Evolutionary conservation across 1,139 yeast genomes (phyloP), one percentile per base, ranked within the genome.

Genomic region (Saccharomyces pastorianus): DNA sequence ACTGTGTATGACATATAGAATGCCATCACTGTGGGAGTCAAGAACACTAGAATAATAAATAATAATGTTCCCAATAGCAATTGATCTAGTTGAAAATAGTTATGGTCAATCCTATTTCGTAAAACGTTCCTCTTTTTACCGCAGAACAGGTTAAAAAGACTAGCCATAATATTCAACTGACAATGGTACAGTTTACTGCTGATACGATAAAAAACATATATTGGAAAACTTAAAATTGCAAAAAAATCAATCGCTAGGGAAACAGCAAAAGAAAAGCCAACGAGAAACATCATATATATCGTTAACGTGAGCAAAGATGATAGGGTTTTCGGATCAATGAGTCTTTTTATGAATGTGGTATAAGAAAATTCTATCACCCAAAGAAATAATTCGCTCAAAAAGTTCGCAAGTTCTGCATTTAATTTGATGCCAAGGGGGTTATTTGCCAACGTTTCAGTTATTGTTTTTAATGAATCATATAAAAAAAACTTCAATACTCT

Each of bases 391-490:
- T 90, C 96, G 26, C 96, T 96, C 68, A 91, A 77, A 64, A 95
- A 95, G 28, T 76, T 78, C 0, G 97, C 91, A 38, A 95, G 75
- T 64, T 90, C 97, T 55, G 83, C 84, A 69, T 95, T 95, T 55
- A 95, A 78, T 66, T 95, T 95, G 64, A 95, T 83, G 2, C 99
- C 99, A 8, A 95, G 96, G 0, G 99, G 99, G 67, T 93, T 88
- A 60, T 81, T 81, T 73, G 91, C 89, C 38, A 95, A 76, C 95
- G 96, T 87, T 1, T 75, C 62, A 11, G 91, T 82, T 32, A 85
- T 70, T 2, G 67, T 61, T 46, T 76, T 73, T 51, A 85, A 71
- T 42, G 71, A 71, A 27, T 69, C 65, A 53, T 70, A 71, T 1
- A 73, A 60, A 29, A 55, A 60, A 46, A 55, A 55, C 13, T 52